Percentiles rank a stretch among this genome's conserved stretches.
These are phyloP conservation scores for Starmerella khaoyaiensis DNA, from an alignment of 805 yeast species.

Conservation along the genomic window DNA sequence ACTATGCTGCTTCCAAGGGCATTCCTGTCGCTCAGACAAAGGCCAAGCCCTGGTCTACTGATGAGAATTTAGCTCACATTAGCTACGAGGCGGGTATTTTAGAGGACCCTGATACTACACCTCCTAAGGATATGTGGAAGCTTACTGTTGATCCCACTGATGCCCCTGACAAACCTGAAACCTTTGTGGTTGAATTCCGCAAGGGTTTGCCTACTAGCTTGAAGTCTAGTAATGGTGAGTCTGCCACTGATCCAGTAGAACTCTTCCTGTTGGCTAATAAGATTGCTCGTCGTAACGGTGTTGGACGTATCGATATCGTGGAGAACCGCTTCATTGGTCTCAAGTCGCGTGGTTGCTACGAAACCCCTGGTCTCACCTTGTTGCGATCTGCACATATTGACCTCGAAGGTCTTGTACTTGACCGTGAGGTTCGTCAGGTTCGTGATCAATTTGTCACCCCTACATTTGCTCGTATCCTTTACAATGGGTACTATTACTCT, in stretches of 20 bases:
- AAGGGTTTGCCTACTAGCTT: constrained; percentile 83
- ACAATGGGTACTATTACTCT: constrained; percentile 95
- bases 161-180: constrained; percentile 90
- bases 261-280: constrained; percentile 85
- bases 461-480: constrained; percentile 73
- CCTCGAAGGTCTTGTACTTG: constrained; percentile 90
- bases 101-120: constrained; percentile 97
- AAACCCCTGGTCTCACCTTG: constrained; percentile 94
- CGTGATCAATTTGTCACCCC: constrained; percentile 95
- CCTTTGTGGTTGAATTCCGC: constrained; percentile 64
- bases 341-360: constrained; percentile 98
- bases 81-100: constrained; percentile 98
- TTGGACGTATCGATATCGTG: constrained; percentile 97
- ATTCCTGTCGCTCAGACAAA: constrained; percentile 95
- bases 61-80: constrained; percentile 97
- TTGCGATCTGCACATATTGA: constrained; percentile 92
- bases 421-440: constrained; percentile 92
- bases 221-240: constrained; percentile 41
- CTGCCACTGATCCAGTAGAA: constrained; percentile 77
- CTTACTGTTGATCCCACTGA: constrained; percentile 89
- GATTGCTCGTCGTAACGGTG: constrained; percentile 97
- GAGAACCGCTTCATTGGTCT: constrained; percentile 98
- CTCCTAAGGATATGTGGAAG: constrained; percentile 99
- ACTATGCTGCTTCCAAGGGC: constrained; percentile 80
- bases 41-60: constrained; percentile 99